Evolutionary conservation across 176 grass and related monocot genomes (phyloP).

Genomic region (Eragrostis nindensis): DNA sequence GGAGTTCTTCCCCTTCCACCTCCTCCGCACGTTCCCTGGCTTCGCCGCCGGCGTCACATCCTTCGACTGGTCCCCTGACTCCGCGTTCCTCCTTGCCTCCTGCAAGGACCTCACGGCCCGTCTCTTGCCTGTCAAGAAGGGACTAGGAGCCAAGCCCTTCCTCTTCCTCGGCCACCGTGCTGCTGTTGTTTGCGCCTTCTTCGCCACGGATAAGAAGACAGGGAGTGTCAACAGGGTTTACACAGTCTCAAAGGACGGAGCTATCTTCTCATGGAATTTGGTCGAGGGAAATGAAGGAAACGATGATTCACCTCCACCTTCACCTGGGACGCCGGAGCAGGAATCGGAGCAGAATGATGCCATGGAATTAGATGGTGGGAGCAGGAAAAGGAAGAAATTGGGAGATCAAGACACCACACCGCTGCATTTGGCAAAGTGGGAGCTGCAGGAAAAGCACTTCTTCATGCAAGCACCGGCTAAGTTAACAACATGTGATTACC

Average conservation of each 20-base stretch:
- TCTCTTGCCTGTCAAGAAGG: conserved; percentile 62
- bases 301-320: conserved; percentile 50
- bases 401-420: conserved; percentile 44
- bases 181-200: conserved; percentile 68
- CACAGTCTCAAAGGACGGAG: conserved; percentile 85
- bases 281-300: conserved; percentile 45
- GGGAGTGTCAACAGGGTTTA: conserved; percentile 62
- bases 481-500: conserved; percentile 88
- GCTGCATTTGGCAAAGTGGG: conserved; percentile 65
- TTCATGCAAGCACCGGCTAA: conserved; percentile 87
- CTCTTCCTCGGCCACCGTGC: conserved; percentile 86
- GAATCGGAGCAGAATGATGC: conserved; percentile 33
- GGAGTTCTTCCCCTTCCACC: conserved; percentile 96
- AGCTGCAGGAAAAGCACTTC: conserved; percentile 77
- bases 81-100: conserved; percentile 71
- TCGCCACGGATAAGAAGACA: conserved; percentile 68
- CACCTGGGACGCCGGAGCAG: conserved; percentile 63
- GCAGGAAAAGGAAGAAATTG: conserved; percentile 55
- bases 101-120: conserved; percentile 87
- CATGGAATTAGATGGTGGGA: conserved; percentile 46
- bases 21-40: conserved; percentile 76
- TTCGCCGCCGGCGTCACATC: conserved; percentile 69
- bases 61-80: conserved; percentile 95
- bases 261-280: conserved; percentile 88
- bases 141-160: conserved; percentile 59